Percentiles rank a stretch among this genome's conserved stretches.
Evolutionary conservation across 768 basidiomycete species (phyloP).

Genomic region (Boletus rex-veris): DNA sequence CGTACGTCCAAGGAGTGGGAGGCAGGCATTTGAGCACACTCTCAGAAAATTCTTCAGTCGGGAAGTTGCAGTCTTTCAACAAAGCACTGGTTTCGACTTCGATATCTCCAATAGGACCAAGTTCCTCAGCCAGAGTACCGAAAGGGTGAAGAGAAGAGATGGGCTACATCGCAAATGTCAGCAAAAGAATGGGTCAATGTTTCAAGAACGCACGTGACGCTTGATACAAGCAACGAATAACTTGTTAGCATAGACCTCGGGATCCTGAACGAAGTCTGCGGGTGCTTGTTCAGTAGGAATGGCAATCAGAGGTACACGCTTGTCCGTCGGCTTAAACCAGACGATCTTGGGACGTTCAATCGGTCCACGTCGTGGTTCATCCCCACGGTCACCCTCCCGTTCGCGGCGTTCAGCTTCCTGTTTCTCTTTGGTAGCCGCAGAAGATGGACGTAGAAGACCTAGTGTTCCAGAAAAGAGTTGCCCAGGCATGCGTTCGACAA

Average conservation of each 20-base stretch:
- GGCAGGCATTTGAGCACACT: slow-evolving; percentile 94
- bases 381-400: slow-evolving; percentile 89
- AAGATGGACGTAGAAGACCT: slow-evolving; percentile 91
- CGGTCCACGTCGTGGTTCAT: slow-evolving; percentile 72
- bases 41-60: slow-evolving; percentile 94
- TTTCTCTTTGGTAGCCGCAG: slow-evolving; percentile 97
- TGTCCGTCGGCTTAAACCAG: slow-evolving; percentile 99
- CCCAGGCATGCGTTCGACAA: slow-evolving; percentile 98
- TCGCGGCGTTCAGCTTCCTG: slow-evolving; percentile 97
- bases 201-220: slow-evolving; percentile 69
- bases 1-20: slow-evolving; percentile 91
- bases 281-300: slow-evolving; percentile 99
- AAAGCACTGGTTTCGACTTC: slow-evolving; percentile 98
- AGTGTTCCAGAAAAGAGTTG: slow-evolving; percentile 98
- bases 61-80: slow-evolving; percentile 98
- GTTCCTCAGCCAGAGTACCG: slow-evolving; percentile 95
- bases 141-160: slow-evolving; percentile 98
- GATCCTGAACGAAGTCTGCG: slow-evolving; percentile 90
- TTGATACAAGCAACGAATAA: slow-evolving; percentile 98
- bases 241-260: slow-evolving; percentile 85
- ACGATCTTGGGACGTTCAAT: slow-evolving; percentile 97
- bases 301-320: slow-evolving; percentile 96
- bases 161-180: slow-evolving; percentile 46
- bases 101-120: slow-evolving; percentile 97
- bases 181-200: slow-evolving; percentile 3